Evolutionary conservation across 2,329 filamentous ascomycete genomes (phyloP), one percentile per base, ranked within the genome.

Genomic region (Septoria petroselini): DNA sequence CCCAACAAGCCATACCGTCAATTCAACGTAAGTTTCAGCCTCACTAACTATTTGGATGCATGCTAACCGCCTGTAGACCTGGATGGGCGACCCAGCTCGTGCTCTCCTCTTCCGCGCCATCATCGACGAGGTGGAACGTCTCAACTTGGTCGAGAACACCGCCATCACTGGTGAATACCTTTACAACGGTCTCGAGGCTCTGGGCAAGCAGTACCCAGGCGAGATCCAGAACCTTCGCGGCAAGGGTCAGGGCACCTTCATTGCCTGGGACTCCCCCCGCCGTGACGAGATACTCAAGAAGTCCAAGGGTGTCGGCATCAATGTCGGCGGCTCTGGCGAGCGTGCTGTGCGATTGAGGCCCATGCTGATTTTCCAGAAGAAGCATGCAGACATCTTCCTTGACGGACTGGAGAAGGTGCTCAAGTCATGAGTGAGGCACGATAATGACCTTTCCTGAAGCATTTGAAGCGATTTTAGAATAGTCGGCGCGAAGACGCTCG

Each of bases 1-100:
- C 90, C 90, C 55, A 95, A 95, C 77, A 91, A 91, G 79, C 86
- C 91, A 4, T 95, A 95, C 77, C 84, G 90, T 55, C 90, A 95
- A 73, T 95, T 95, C 79, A 95, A 95, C 78, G 60, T 61, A 43
- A 60, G 59, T 53, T 15, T 17, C 11, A 12, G 1, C 7, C 7
- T 5, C 25, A 33, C n/a, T n/a, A n/a, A n/a, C 15, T 21, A 25
- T 1, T 9, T 14, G 4, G 17, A 17, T 8, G 14, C 12, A 18
- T 4, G 37, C 53, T 58, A 39, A 57, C 41, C 31, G 14, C 8
- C 33, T 30, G 4, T 42, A 62, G 58, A 60, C 58, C 44, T 95
- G 90, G 90, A 94, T 95, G 85, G 90, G 90, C 63, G 90, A 95
- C 73, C 90, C 90, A 12, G 84, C 86, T 11, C 84, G 88, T 53